These are phyloP conservation scores for Sporothrix mexicana DNA, from an alignment of 2,329 filamentous ascomycete species.

Conservation along the genomic window DNA sequence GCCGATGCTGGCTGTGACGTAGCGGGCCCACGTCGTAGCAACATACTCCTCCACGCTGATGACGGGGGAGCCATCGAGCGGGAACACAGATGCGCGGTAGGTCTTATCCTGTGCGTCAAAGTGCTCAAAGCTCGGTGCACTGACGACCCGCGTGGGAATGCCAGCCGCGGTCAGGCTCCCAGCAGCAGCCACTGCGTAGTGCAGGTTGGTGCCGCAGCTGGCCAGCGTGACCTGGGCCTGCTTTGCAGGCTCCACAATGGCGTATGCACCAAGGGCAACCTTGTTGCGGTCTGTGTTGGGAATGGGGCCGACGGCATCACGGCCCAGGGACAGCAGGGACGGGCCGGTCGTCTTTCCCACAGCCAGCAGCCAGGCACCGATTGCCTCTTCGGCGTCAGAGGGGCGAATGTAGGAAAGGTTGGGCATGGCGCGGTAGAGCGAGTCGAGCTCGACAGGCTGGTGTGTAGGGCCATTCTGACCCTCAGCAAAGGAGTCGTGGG, in stretches of 20 bases:
- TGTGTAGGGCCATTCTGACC: conserved; percentile 68
- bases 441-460: conserved; percentile 63
- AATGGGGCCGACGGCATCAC: conserved; percentile 50
- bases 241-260: conserved; percentile 42
- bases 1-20: conserved; percentile 17
- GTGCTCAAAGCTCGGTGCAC: conserved; percentile 30
- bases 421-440: conserved; percentile 67
- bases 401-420: conserved; percentile 67
- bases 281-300: conserved; percentile 45
- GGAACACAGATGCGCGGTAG: conserved; percentile 45
- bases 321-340: conserved; percentile 52
- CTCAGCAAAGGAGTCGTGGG: conserved; percentile 65
- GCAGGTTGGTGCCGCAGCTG: conserved; percentile 48
- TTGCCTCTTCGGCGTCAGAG: conserved; percentile 62
- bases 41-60: conserved; percentile 57
- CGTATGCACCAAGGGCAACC: conserved; percentile 50
- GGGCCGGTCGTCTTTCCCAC: conserved; percentile 45
- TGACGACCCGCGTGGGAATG: conserved; percentile 46
- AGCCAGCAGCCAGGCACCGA: conserved; percentile 53
- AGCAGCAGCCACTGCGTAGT: conserved; percentile 51
- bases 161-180: conserved; percentile 45
- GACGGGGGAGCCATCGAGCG: conserved; percentile 45
- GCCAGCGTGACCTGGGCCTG: conserved; percentile 49
- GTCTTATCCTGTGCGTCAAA: not conserved
- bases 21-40: conserved; percentile 53